These are phyloP conservation scores for Tuber umbilicatum DNA, from an alignment of 495 filamentous ascomycete genomes.

Conservation along the genomic window DNA sequence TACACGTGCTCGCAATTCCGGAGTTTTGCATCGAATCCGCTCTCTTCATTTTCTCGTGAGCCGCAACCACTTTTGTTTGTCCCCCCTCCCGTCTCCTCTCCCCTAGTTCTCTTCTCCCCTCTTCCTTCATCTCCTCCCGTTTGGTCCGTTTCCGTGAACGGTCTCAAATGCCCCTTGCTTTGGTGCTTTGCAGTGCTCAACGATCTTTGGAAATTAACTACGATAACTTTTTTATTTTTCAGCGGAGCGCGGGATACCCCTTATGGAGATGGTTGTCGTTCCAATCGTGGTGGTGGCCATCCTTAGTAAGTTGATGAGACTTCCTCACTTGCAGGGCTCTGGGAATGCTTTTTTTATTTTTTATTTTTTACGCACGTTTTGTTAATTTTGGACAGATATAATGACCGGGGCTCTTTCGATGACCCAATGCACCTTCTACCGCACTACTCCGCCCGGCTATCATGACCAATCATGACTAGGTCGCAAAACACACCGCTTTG, in stretches of 20 bases:
- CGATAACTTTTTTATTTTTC: neutral
- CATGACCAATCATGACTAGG: slow-evolving; percentile 51
- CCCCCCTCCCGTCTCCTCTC: neutral
- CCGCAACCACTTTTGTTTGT: neutral
- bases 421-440: neutral
- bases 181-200: neutral
- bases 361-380: no score
- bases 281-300: neutral
- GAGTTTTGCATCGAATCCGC: neutral
- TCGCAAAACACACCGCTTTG: slow-evolving; percentile 10
- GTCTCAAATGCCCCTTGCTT: neutral
- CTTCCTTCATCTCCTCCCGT: neutral
- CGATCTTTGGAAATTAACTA: neutral
- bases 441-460: slow-evolving; percentile 17
- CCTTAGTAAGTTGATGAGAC: neutral
- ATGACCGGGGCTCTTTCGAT: no score
- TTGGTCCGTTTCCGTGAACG: neutral
- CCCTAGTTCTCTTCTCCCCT: neutral
- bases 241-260: neutral
- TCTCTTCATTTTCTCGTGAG: neutral
- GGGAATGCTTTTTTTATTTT: no score
- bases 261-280: neutral
- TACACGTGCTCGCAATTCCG: neutral
- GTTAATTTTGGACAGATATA: no score
- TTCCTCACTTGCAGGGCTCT: no score